These are phyloP conservation scores for Ochromonadaceae sp. DNA, from an alignment of 352 stramenopile genomes.

Conservation along the genomic window DNA sequence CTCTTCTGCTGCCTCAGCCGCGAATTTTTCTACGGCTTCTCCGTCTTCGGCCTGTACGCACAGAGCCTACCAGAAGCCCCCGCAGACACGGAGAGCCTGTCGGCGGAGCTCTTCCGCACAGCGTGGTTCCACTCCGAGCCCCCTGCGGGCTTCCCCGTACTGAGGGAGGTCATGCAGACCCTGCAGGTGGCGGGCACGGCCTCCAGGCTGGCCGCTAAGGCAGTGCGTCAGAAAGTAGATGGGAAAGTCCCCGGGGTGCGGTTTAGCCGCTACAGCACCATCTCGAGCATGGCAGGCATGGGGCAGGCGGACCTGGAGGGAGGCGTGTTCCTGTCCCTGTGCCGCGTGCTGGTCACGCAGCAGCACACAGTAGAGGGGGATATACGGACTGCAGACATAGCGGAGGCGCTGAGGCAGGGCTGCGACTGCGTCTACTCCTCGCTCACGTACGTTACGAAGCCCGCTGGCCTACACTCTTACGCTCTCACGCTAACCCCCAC, in stretches of 20 bases:
- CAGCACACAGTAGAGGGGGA: not conserved
- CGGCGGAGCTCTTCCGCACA: not conserved
- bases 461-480: too few species aligned
- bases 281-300: not conserved
- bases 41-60: not conserved
- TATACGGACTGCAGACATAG: not conserved
- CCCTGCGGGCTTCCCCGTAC: not conserved
- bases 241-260: too few species aligned
- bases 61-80: not conserved
- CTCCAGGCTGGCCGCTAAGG: too few species aligned
- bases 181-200: too few species aligned
- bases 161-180: not conserved
- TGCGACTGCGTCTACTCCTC: slow-evolving; percentile 1
- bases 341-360: not conserved
- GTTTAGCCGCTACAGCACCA: not conserved
- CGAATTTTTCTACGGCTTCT: not conserved
- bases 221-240: too few species aligned
- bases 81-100: not conserved
- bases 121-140: not conserved
- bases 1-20: not conserved
- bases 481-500: too few species aligned
- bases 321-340: not conserved
- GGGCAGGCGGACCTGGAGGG: not conserved
- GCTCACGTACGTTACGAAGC: too few species aligned
- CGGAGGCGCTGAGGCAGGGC: not conserved